Conservation (phyloP, 345 rosid species). For the Sonneratia caseolaris region DNA sequence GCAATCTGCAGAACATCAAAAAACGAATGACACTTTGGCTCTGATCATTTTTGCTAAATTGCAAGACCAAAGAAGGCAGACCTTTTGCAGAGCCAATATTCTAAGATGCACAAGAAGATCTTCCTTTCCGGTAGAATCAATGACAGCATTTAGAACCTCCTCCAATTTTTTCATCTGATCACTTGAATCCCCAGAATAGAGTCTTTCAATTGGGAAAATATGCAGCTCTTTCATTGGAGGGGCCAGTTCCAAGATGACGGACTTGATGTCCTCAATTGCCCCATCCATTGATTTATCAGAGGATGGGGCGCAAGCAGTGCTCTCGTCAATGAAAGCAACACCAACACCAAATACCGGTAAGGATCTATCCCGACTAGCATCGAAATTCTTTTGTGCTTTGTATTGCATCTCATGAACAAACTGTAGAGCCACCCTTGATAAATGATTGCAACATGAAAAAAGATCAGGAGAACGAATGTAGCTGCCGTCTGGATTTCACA, state of each 20-base stretch:
- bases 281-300: conserved; percentile 17
- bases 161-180: conserved; percentile 42
- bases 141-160: conserved; percentile 39
- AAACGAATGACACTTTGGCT: not conserved
- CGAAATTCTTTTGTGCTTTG: conserved; percentile 71
- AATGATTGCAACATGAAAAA: not conserved
- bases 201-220: conserved; percentile 46
- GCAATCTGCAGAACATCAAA: conserved; percentile 43
- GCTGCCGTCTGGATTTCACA: not conserved
- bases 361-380: conserved; percentile 73
- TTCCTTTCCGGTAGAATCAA: conserved; percentile 72
- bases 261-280: conserved; percentile 37
- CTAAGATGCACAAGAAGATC: conserved; percentile 61
- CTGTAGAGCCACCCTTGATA: conserved; percentile 62
- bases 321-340: conserved; percentile 76
- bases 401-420: conserved; percentile 80
- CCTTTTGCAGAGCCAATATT: conserved; percentile 77
- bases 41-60: not conserved
- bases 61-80: conserved; percentile 4
- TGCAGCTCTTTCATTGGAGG: conserved; percentile 61
- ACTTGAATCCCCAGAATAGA: conserved; percentile 32
- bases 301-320: conserved; percentile 20
- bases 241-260: conserved; percentile 31
- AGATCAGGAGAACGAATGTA: not conserved
- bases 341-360: conserved; percentile 81